These are phyloP conservation scores for Citrullus mucosospermus DNA, from an alignment of 306 rosid species.

Conservation along the genomic window DNA sequence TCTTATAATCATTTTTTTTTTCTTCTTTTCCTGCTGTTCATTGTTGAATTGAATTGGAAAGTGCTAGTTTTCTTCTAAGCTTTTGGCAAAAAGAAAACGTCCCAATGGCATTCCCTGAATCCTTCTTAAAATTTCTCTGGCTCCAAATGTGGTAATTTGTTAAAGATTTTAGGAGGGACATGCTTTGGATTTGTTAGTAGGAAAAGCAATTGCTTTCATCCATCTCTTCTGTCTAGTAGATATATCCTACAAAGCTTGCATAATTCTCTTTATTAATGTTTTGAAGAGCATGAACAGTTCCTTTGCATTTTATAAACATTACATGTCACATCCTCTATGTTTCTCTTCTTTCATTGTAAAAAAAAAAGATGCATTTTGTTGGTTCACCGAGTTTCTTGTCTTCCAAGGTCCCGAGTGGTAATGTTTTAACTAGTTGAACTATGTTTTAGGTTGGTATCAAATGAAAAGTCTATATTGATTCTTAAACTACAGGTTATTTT, in stretches of 20 bases:
- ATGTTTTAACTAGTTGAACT: too few relatives aligned
- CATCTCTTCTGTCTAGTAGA: neutral
- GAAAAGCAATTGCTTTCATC: neutral
- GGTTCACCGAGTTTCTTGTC: neutral
- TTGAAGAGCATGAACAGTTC: neutral
- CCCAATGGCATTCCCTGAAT: neutral
- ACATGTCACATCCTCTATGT: neutral
- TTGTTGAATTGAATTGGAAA: neutral
- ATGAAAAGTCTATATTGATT: too few relatives aligned
- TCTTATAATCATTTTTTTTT: constrained; percentile 2
- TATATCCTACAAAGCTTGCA: neutral
- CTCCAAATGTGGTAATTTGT: neutral
- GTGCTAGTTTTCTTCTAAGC: neutral
- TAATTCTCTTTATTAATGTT: neutral
- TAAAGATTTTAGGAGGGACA: neutral
- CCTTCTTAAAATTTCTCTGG: neutral
- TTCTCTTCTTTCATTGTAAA: neutral
- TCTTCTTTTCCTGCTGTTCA: neutral
- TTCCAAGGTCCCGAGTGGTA: neutral
- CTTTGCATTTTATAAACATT: neutral
- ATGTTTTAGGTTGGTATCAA: too few relatives aligned
- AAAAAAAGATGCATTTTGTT: neutral
- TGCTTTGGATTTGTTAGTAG: neutral
- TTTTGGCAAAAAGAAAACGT: neutral
- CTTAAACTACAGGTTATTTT: too few relatives aligned